Evolutionary conservation across 768 basidiomycete genomes (phyloP).

Genomic region (Rhizopogon vinicolor): DNA sequence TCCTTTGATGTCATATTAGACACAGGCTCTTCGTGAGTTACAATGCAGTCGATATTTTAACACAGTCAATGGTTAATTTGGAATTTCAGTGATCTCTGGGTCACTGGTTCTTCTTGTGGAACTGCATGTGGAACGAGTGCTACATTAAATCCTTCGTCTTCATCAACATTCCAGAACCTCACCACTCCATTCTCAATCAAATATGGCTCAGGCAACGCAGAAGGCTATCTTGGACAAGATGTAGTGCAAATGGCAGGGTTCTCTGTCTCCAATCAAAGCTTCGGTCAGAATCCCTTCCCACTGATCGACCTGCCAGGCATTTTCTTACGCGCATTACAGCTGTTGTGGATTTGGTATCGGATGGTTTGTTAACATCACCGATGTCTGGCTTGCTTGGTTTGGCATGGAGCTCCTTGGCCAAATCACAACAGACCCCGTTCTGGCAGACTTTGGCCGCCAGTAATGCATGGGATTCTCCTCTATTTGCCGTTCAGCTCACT

Average conservation of each 20-base stretch:
- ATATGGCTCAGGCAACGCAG: conserved; percentile 46
- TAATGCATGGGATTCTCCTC: conserved; percentile 28
- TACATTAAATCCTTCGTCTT: conserved; percentile 30
- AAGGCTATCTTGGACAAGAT: conserved; percentile 41
- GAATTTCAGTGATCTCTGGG: conserved; percentile 50
- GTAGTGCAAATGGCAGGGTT: conserved; percentile 49
- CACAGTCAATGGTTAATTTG: neutral
- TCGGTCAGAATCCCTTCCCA: conserved; percentile 23
- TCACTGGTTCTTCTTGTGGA: conserved; percentile 32
- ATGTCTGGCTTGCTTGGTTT: conserved; percentile 53
- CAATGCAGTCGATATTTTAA: neutral
- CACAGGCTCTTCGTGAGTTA: conserved; percentile 39
- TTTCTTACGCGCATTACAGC: conserved; percentile 17
- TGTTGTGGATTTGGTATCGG: conserved; percentile 34
- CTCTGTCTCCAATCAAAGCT: conserved; percentile 40
- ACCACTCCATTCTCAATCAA: conserved; percentile 33
- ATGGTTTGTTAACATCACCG: conserved; percentile 35
- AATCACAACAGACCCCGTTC: conserved; percentile 41
- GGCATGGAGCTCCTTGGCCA: conserved; percentile 40
- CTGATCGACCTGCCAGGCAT: neutral
- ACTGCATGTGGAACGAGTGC: conserved; percentile 24
- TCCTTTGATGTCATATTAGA: conserved; percentile 50
- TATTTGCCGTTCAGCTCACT: conserved; percentile 43
- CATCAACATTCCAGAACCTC: conserved; percentile 32
- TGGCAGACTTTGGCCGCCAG: conserved; percentile 43